phyloP scores from a whole-genome alignment of 768 basidiomycete genomes.

The Russula ochroleuca region DNA sequence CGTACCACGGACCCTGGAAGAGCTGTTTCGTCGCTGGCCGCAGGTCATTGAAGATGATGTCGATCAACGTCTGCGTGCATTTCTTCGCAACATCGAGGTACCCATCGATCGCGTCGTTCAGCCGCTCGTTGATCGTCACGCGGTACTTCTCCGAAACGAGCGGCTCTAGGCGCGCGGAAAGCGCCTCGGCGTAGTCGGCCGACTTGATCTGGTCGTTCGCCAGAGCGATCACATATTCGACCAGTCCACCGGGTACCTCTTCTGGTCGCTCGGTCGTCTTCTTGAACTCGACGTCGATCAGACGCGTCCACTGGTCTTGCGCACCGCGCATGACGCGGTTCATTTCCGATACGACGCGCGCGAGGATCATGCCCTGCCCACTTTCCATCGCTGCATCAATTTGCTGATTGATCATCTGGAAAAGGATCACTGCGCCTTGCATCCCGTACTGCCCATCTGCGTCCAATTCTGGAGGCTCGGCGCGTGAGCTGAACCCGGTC shows the following conservation, averaged over 20 bases:
- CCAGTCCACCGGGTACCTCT: slow-evolving; percentile 80
- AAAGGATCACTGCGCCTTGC: slow-evolving; percentile 88
- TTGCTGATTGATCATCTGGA: slow-evolving; percentile 98
- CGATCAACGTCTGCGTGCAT: slow-evolving; percentile 91
- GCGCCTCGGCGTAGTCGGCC: slow-evolving; percentile 87
- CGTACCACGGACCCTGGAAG: slow-evolving; percentile 87
- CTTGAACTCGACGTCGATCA: slow-evolving; percentile 81
- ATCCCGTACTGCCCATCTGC: slow-evolving; percentile 86
- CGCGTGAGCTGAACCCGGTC: slow-evolving; percentile 74
- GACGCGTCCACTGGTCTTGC: slow-evolving; percentile 83
- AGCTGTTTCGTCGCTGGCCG: slow-evolving; percentile 80
- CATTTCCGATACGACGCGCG: slow-evolving; percentile 82
- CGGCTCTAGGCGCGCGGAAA: slow-evolving; percentile 80
- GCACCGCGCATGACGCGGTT: slow-evolving; percentile 85
- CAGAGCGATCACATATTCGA: slow-evolving; percentile 93
- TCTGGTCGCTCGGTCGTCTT: slow-evolving; percentile 86
- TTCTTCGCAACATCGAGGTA: slow-evolving; percentile 98
- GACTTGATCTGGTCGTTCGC: slow-evolving; percentile 98
- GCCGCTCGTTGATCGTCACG: slow-evolving; percentile 69
- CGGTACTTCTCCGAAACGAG: slow-evolving; percentile 93
- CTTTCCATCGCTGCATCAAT: slow-evolving; percentile 93
- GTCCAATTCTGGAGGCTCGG: slow-evolving; percentile 84
- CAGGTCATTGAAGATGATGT: slow-evolving; percentile 92
- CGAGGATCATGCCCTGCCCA: slow-evolving; percentile 89
- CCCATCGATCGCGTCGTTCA: slow-evolving; percentile 97